Evolutionary conservation across 1,284 basidiomycete genomes (phyloP).

Genomic region (Xerocomus cyaneibrunnescens): DNA sequence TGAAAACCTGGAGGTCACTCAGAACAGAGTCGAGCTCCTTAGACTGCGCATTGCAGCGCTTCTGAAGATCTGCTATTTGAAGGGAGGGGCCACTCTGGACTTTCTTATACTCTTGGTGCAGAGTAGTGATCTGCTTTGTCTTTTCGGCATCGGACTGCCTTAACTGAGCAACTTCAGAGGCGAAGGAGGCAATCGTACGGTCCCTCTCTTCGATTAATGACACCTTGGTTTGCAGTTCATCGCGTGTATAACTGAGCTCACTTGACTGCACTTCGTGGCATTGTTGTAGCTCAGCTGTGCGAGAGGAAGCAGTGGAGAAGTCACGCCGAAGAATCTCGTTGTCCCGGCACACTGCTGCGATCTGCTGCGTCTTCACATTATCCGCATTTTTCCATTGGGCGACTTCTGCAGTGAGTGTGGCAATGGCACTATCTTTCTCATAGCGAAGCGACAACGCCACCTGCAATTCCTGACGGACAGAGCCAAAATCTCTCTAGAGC

Average conservation of each 20-base stretch:
- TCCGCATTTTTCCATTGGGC: not conserved
- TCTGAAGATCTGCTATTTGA: not conserved
- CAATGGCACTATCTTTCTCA: slow-evolving; percentile 3
- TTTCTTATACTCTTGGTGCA: not conserved
- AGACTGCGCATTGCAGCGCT: slow-evolving; percentile 7
- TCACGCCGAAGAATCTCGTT: slow-evolving; percentile 1
- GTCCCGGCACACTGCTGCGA: not conserved
- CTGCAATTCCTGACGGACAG: not conserved
- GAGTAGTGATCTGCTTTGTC: not conserved
- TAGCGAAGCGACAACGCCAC: not conserved
- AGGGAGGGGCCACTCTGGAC: not conserved
- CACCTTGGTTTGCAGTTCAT: not conserved
- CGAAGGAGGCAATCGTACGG: not conserved
- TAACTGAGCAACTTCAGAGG: not conserved
- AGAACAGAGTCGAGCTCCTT: slow-evolving; percentile 5
- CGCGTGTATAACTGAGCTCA: not conserved
- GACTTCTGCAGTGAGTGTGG: slow-evolving; percentile 4
- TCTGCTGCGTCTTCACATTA: not conserved
- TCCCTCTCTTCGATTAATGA: slow-evolving; percentile 3
- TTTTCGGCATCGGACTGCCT: slow-evolving; percentile 1
- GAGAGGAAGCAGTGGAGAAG: not conserved
- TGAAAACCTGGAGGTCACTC: slow-evolving; percentile 1
- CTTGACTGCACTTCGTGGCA: not conserved
- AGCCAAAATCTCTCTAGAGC: not conserved
- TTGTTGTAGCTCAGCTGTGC: not conserved